Percentiles rank a stretch among this genome's conserved stretches.
Evolutionary conservation across 129 eudicot genomes (phyloP).

Genomic region (Chrysanthemum makinoi): DNA sequence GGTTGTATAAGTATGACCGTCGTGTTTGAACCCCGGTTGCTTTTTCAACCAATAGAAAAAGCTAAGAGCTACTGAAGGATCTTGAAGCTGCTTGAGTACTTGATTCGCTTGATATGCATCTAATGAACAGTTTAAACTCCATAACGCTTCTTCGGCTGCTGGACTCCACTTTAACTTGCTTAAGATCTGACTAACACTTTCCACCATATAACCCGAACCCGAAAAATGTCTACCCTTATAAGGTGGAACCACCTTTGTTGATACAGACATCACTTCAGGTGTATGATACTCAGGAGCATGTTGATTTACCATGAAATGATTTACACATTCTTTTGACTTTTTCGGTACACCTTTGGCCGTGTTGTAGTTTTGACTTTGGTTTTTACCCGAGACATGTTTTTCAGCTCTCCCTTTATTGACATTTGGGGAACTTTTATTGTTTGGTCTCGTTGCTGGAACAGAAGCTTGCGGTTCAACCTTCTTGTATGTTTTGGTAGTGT

Average conservation of each 20-base stretch:
- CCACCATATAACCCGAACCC: constrained; percentile 52
- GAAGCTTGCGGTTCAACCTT: constrained; percentile 42
- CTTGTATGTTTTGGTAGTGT: constrained; percentile 35
- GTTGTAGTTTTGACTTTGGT: constrained; percentile 30
- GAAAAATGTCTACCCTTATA: constrained; percentile 49
- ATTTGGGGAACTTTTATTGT: constrained; percentile 24
- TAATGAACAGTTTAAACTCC: constrained; percentile 54
- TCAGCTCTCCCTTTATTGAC: constrained; percentile 41
- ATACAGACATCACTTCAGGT: constrained; percentile 27
- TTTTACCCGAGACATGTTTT: constrained; percentile 34
- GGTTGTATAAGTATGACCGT: constrained; percentile 92
- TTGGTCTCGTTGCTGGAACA: constrained; percentile 34
- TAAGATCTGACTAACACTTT: constrained; percentile 55
- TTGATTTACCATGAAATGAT: constrained; percentile 33
- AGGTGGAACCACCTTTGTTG: constrained; percentile 32
- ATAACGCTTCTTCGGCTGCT: constrained; percentile 69
- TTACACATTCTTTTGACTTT: constrained; percentile 49
- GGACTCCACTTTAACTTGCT: constrained; percentile 76
- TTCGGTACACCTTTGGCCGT: constrained; percentile 39
- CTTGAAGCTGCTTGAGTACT: constrained; percentile 86
- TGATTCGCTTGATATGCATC: constrained; percentile 96
- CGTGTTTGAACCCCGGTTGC: constrained; percentile 80
- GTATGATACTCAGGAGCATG: constrained; percentile 41
- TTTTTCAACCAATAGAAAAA: constrained; percentile 88
- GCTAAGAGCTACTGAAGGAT: constrained; percentile 70